Percentiles rank a stretch among this genome's conserved stretches.
phyloP scores from a whole-genome alignment of 176 grass and related monocot species.

The Poa annua region DNA sequence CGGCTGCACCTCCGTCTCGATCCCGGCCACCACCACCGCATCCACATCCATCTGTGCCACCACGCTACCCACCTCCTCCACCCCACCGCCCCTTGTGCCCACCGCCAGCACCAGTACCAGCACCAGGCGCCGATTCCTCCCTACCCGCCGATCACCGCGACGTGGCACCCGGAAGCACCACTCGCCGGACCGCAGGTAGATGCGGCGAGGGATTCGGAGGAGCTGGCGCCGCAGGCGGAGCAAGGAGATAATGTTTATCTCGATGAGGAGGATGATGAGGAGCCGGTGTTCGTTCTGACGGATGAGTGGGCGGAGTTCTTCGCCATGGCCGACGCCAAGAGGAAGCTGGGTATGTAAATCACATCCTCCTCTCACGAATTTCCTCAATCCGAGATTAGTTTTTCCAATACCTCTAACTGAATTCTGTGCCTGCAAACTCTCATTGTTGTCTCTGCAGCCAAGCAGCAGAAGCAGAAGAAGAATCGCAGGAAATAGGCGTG shows the following conservation, averaged over 20 bases:
- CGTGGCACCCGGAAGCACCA: background rate
- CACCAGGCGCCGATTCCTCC: background rate
- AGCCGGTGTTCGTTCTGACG: conserved; percentile 59
- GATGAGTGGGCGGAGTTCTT: conserved; percentile 74
- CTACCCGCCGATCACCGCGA: background rate
- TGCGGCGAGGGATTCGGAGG: background rate
- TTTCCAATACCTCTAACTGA: background rate
- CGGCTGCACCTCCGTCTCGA: conserved; percentile 53
- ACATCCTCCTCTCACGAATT: background rate
- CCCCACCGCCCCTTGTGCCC: conserved; percentile 5
- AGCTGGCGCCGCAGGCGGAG: background rate
- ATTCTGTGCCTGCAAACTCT: background rate
- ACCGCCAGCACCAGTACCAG: too few relatives aligned
- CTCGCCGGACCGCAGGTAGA: background rate
- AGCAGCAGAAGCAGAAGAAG: conserved; percentile 47
- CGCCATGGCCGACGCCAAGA: conserved; percentile 73
- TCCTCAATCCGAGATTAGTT: background rate
- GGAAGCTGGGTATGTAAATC: conserved; percentile 48
- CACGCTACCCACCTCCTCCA: conserved; percentile 20
- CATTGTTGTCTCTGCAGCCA: conserved; percentile 14
- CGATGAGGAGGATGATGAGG: conserved; percentile 41
- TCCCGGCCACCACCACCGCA: conserved; percentile 45
- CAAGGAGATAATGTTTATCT: conserved; percentile 18
- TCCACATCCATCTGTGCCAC: conserved; percentile 41
- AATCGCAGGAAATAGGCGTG: conserved; percentile 22